Evolutionary conservation across 192 early-diverging fungal species (phyloP).

Genomic region (Backusella luteola): DNA sequence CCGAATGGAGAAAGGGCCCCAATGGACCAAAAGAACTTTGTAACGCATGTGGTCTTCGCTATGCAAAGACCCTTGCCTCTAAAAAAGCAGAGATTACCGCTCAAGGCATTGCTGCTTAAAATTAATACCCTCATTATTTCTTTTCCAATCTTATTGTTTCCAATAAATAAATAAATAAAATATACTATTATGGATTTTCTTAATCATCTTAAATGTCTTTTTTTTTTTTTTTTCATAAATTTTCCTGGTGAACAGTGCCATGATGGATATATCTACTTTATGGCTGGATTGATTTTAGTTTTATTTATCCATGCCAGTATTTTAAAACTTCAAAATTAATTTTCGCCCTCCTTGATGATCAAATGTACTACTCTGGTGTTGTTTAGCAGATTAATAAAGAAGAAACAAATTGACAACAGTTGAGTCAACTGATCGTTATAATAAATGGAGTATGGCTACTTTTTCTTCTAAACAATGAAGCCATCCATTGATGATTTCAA

Average conservation of each 20-base stretch:
- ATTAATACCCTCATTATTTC: not conserved
- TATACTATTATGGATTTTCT: not conserved
- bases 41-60: constrained; percentile 63
- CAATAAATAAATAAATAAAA: not conserved
- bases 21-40: constrained; percentile 62
- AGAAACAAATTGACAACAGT: too few species aligned
- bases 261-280: not conserved
- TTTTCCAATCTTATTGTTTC: not conserved
- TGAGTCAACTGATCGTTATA: too few species aligned
- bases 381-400: too few species aligned
- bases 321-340: too few species aligned
- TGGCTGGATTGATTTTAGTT: too few species aligned
- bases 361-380: too few species aligned
- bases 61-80: constrained; percentile 39
- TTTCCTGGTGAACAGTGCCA: not conserved
- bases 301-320: too few species aligned
- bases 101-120: not conserved
- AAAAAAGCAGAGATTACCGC: not conserved
- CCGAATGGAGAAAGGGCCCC: constrained; percentile 51
- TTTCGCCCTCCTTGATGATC: too few species aligned
- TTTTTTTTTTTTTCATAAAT: not conserved
- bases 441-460: too few species aligned
- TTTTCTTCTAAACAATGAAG: too few species aligned
- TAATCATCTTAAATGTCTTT: not conserved
- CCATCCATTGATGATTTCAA: too few species aligned